Evolutionary conservation across 306 rosid genomes (phyloP).

Genomic region (Citrullus colocynthis): DNA sequence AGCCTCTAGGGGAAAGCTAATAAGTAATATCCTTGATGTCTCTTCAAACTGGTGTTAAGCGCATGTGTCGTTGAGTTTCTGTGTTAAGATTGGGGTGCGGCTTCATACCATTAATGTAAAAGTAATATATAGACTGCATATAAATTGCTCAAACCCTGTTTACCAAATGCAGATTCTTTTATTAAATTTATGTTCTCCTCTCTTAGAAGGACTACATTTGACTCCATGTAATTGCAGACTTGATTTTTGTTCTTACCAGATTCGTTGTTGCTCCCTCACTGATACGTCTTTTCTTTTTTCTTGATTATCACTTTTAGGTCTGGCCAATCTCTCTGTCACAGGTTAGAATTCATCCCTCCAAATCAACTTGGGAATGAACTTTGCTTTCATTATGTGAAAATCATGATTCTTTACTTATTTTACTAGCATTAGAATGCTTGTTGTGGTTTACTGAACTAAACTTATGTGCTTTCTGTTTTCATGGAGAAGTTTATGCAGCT

Average conservation of each 20-base stretch:
- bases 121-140: background rate
- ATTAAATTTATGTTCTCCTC: background rate
- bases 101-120: background rate
- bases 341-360: conserved; percentile 41
- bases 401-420: background rate
- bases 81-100: background rate
- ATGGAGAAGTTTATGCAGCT: background rate
- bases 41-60: background rate
- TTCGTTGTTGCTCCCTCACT: background rate
- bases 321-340: conserved; percentile 85
- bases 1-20: background rate
- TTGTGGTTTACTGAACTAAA: background rate
- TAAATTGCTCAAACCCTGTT: background rate
- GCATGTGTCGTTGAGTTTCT: background rate
- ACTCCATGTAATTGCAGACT: background rate
- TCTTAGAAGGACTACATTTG: background rate
- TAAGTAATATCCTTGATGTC: background rate
- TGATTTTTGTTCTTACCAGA: background rate
- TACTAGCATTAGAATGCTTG: background rate
- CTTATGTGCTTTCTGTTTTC: background rate
- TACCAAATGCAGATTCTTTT: background rate
- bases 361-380: conserved; percentile 3
- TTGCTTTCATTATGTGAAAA: background rate
- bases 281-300: background rate
- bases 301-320: conserved; percentile 33